Evolutionary conservation across 805 yeast species (phyloP).

Genomic region (Candida qinlingensis): DNA sequence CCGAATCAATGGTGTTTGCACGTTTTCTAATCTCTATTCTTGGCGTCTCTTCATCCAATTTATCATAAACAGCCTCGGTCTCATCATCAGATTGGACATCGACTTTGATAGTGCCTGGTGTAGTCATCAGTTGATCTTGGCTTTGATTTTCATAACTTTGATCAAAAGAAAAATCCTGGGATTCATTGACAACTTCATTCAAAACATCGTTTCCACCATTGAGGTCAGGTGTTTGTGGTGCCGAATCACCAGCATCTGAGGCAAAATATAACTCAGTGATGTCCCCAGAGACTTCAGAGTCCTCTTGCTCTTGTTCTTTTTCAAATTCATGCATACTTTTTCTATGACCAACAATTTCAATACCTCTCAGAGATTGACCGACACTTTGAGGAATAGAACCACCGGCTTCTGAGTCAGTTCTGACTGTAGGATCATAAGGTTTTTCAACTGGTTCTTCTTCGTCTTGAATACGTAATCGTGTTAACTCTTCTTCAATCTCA

Average conservation of each 20-base stretch:
- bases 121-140: slow-evolving; percentile 1
- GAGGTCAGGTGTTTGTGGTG: not conserved
- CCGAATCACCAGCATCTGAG: slow-evolving; percentile 5
- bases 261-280: slow-evolving; percentile 19
- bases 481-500: not conserved
- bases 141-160: slow-evolving; percentile 13
- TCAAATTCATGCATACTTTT: slow-evolving; percentile 23
- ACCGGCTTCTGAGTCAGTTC: not conserved
- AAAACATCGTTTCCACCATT: not conserved
- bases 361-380: slow-evolving; percentile 17
- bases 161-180: slow-evolving; percentile 19
- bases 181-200: not conserved
- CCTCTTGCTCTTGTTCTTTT: slow-evolving; percentile 15
- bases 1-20: slow-evolving; percentile 26
- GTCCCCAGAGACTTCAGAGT: slow-evolving; percentile 19
- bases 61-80: slow-evolving; percentile 18
- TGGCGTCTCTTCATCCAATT: slow-evolving; percentile 10
- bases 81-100: slow-evolving; percentile 16
- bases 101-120: slow-evolving; percentile 9
- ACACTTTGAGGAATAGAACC: not conserved
- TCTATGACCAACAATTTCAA: slow-evolving; percentile 30
- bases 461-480: not conserved
- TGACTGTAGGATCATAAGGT: not conserved
- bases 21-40: slow-evolving; percentile 13
- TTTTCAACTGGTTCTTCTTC: not conserved